A percentile compares a stretch with the other conserved stretches of the same genome.
These are phyloP conservation scores for Acanthamoeba healyi DNA, from an alignment of 208 protist species.

Conservation along the genomic window DNA sequence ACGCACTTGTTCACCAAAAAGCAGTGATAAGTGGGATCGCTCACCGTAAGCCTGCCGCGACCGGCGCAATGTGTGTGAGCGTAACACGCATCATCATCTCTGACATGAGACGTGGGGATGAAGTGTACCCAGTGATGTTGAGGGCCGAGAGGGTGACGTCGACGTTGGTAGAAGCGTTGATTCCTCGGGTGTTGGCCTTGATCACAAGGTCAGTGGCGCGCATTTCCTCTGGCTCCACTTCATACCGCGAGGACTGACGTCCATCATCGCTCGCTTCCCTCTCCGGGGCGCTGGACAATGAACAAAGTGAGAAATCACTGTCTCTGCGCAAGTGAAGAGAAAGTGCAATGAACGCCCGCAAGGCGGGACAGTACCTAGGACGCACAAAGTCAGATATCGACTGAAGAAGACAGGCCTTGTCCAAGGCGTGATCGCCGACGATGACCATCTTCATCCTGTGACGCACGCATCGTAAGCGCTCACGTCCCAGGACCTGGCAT, in stretches of 20 bases:
- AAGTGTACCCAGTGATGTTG: constrained; percentile 18
- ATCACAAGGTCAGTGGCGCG: constrained; percentile 10
- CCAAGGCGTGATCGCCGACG: background rate
- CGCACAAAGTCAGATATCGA: constrained; percentile 41
- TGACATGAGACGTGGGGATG: too few species aligned
- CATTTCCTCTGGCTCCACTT: constrained; percentile 1
- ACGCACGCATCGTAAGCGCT: background rate
- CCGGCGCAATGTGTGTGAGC: too few species aligned
- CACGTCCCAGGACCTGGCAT: background rate
- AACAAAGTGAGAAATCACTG: background rate
- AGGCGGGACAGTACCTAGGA: background rate
- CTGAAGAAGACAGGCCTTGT: constrained; percentile 21
- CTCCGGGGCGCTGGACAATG: background rate
- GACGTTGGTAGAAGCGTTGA: background rate
- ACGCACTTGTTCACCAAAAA: constrained; percentile 42
- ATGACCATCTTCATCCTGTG: constrained; percentile 53
- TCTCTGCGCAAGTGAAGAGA: background rate
- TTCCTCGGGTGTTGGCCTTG: constrained; percentile 1
- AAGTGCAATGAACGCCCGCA: too few species aligned
- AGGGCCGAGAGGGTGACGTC: constrained; percentile 19
- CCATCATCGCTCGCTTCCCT: background rate
- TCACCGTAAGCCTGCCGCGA: constrained; percentile 18
- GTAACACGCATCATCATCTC: too few species aligned
- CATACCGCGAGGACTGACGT: constrained; percentile 3
- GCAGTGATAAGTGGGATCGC: constrained; percentile 46